Evolutionary conservation across 1,284 basidiomycete species (phyloP).

Genomic region (Puccinia horiana): DNA sequence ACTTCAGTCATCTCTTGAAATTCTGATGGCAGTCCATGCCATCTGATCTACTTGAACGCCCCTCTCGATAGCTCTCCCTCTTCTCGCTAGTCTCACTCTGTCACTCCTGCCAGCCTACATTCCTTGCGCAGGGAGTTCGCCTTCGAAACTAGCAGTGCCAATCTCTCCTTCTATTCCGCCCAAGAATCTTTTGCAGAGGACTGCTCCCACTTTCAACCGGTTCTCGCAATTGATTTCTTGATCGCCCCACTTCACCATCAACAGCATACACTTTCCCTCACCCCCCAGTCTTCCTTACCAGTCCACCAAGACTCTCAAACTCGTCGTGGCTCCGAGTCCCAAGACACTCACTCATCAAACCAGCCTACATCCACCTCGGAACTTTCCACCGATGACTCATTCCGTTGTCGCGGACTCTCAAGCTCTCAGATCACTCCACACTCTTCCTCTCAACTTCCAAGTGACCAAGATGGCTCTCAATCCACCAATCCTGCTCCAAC

Average conservation of each 20-base stretch:
- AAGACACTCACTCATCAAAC: background rate
- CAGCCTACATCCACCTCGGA: background rate
- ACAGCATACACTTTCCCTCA: background rate
- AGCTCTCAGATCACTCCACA: slow-evolving; percentile 1
- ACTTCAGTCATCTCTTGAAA: background rate
- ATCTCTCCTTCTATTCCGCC: background rate
- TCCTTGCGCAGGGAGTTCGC: background rate
- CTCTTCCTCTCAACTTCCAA: background rate
- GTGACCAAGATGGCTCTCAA: background rate
- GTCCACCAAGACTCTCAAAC: background rate
- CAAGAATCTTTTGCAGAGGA: background rate
- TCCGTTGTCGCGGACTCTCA: background rate
- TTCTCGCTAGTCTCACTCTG: background rate
- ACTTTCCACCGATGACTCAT: background rate
- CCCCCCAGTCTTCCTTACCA: background rate
- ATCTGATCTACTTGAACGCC: background rate
- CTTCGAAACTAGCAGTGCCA: background rate
- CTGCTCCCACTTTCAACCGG: background rate
- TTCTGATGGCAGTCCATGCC: background rate
- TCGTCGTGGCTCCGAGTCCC: background rate
- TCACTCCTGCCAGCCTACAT: background rate
- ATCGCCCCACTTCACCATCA: background rate
- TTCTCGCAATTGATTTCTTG: background rate
- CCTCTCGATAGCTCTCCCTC: background rate
- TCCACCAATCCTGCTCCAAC: background rate